phyloP scores from a whole-genome alignment of 2,329 filamentous ascomycete genomes.

The Fusarium nanum region DNA sequence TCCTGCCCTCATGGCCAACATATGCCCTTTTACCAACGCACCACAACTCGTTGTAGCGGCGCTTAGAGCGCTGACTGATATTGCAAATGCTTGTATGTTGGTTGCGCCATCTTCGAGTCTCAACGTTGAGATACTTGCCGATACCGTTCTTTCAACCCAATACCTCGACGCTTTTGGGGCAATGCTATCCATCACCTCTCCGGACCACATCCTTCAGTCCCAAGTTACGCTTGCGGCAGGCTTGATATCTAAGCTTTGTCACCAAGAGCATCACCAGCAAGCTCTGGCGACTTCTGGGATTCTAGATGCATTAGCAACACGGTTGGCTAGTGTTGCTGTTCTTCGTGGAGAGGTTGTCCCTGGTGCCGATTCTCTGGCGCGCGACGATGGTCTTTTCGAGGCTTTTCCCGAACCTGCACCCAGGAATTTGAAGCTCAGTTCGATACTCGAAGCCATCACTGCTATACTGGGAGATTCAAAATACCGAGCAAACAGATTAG shows the following conservation, averaged over 20 bases:
- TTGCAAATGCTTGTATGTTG: conserved; percentile 73
- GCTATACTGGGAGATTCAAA: conserved; percentile 83
- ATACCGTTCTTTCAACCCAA: conserved; percentile 71
- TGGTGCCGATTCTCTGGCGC: conserved; percentile 66
- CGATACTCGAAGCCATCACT: conserved; percentile 80
- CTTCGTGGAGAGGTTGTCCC: conserved; percentile 76
- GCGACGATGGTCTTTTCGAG: conserved; percentile 65
- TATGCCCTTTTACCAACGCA: conserved; percentile 74
- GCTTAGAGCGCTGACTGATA: conserved; percentile 77
- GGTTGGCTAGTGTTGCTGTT: conserved; percentile 77
- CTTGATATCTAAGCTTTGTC: conserved; percentile 70
- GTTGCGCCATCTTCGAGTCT: conserved; percentile 63
- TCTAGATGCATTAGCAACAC: conserved; percentile 80
- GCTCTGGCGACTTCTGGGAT: conserved; percentile 78
- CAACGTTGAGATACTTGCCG: conserved; percentile 65
- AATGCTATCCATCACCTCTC: conserved; percentile 71
- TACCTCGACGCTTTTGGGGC: conserved; percentile 71
- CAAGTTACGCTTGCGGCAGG: conserved; percentile 71
- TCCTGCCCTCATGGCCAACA: conserved; percentile 74
- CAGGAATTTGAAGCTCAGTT: conserved; percentile 68
- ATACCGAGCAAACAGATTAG: conserved; percentile 77
- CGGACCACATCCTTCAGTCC: conserved; percentile 65
- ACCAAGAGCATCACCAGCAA: conserved; percentile 75
- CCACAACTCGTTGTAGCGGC: conserved; percentile 77
- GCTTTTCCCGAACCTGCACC: conserved; percentile 72